phyloP scores from a whole-genome alignment of 225 moss, liverwort and hornwort species.

The Marchantia paleacea region DNA sequence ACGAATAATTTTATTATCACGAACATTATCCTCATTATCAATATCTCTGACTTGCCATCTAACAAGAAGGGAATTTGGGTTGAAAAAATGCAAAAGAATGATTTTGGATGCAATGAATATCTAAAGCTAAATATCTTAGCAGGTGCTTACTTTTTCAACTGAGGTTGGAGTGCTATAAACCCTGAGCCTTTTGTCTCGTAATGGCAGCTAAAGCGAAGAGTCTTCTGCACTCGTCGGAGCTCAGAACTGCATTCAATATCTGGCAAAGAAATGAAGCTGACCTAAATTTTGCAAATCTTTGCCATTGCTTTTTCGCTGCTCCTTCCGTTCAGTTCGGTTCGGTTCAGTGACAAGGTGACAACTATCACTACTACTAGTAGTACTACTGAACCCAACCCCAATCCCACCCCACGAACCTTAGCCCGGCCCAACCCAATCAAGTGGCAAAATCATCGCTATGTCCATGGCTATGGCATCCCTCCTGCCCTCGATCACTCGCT shows the following conservation, averaged over 20 bases:
- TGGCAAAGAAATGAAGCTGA: slow-evolving; percentile 5
- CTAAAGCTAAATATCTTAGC: too few relatives aligned
- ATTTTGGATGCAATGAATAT: too few relatives aligned
- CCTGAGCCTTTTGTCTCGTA: too few relatives aligned
- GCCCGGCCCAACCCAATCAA: background rate
- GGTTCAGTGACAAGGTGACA: background rate
- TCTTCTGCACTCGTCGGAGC: background rate
- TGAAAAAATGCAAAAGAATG: too few relatives aligned
- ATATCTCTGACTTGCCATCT: too few relatives aligned
- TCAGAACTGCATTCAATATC: background rate
- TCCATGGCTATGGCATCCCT: background rate
- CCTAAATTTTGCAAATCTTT: background rate
- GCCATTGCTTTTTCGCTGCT: background rate
- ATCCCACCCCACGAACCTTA: background rate
- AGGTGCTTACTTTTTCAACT: too few relatives aligned
- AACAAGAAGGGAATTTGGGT: too few relatives aligned
- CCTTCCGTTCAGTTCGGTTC: background rate
- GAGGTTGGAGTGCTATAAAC: too few relatives aligned
- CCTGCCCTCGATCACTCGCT: background rate
- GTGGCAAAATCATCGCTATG: background rate
- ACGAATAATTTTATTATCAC: too few relatives aligned
- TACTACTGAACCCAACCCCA: too few relatives aligned
- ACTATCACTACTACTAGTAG: background rate
- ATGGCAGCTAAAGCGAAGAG: background rate
- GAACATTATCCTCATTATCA: too few relatives aligned